phyloP scores from a whole-genome alignment of 371 early-diverging fungal species.

The Globomyces sp. region DNA sequence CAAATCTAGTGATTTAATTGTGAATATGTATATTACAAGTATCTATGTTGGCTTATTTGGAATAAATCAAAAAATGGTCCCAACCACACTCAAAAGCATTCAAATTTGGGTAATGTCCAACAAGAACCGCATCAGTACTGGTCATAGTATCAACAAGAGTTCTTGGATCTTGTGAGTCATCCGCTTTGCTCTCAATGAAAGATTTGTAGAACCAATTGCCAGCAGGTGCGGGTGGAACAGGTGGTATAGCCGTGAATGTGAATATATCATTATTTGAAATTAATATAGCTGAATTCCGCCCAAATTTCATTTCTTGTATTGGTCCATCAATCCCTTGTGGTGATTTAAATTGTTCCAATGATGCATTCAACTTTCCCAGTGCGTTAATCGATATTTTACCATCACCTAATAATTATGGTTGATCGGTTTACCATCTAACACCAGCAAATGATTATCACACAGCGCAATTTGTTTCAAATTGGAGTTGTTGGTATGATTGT shows the following conservation, averaged over 20 bases:
- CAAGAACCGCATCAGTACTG: background rate
- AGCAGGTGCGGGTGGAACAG: background rate
- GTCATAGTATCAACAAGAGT: constrained; percentile 8
- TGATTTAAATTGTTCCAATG: background rate
- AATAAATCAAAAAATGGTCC: constrained; percentile 8
- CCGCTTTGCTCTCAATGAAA: constrained; percentile 6
- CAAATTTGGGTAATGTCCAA: background rate
- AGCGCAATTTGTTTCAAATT: background rate
- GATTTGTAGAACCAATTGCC: background rate
- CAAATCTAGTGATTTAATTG: no score
- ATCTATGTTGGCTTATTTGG: background rate
- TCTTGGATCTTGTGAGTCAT: background rate
- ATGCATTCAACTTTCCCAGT: background rate
- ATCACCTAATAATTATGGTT: background rate
- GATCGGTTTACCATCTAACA: background rate
- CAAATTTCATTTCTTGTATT: background rate
- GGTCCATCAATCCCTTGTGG: background rate
- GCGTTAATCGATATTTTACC: constrained; percentile 1
- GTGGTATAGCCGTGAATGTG: constrained; percentile 4
- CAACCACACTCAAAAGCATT: constrained; percentile 7
- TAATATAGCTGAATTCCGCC: constrained; percentile 14
- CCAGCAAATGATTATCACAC: background rate
- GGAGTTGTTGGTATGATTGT: background rate
- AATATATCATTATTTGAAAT: background rate
- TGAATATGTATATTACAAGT: no score